These are phyloP conservation scores for Pythium sukuiense DNA, from an alignment of 352 stramenopile genomes.

Conservation along the genomic window DNA sequence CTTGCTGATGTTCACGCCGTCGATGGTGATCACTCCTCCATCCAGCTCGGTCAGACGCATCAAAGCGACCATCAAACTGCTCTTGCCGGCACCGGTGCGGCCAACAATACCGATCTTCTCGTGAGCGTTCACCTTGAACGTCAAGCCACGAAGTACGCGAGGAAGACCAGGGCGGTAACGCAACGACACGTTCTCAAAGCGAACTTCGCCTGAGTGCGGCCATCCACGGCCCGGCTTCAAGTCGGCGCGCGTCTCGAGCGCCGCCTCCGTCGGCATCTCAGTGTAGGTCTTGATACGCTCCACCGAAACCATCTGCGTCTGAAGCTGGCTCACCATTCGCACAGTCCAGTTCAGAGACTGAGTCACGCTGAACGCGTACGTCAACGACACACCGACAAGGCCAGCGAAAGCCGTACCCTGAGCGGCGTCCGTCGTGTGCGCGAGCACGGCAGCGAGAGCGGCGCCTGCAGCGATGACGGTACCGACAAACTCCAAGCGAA, in stretches of 20 bases:
- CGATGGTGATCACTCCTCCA: conserved; percentile 72
- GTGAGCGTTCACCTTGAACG: conserved; percentile 29
- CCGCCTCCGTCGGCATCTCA: conserved; percentile 53
- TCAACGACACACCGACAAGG: conserved; percentile 67
- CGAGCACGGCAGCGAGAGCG: conserved; percentile 51
- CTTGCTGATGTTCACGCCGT: conserved; percentile 71
- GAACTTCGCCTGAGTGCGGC: conserved; percentile 32
- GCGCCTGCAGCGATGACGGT: conserved; percentile 62
- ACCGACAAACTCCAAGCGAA: conserved; percentile 73
- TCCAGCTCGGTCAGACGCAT: conserved; percentile 36
- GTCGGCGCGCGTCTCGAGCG: conserved; percentile 32
- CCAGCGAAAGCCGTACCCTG: conserved; percentile 50
- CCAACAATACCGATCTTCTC: conserved; percentile 37
- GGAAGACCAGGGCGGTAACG: conserved; percentile 42
- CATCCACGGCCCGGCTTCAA: conserved; percentile 23
- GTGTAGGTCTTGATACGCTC: conserved; percentile 78
- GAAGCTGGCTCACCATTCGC: conserved; percentile 70
- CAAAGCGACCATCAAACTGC: conserved; percentile 37
- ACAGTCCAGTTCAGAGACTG: conserved; percentile 80
- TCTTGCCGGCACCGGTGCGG: conserved; percentile 38
- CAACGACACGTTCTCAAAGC: conserved; percentile 34
- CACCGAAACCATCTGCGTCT: conserved; percentile 80
- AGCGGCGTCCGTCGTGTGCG: conserved; percentile 41
- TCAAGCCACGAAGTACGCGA: conserved; percentile 35
- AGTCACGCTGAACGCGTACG: conserved; percentile 79